A percentile compares a stretch with the other conserved stretches of the same genome.
Conservation (phyloP, 176 grass and related monocot genomes). For the Melocanna baccifera region DNA sequence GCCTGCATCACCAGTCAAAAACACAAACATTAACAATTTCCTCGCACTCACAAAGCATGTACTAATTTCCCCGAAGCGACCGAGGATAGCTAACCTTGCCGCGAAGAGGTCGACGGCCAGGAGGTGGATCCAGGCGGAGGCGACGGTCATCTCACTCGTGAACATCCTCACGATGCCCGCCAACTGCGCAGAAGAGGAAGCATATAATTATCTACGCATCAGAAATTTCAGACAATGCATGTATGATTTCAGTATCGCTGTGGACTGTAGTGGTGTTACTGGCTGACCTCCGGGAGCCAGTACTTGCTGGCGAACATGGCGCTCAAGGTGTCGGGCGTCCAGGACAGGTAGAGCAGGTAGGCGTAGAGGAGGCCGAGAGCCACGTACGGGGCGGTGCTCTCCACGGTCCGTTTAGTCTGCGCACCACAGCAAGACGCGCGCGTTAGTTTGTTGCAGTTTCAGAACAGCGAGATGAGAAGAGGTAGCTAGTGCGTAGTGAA, state of each 20-base stretch:
- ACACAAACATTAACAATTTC: not conserved
- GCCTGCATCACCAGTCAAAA: slow-evolving; percentile 48
- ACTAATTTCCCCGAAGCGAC: not conserved
- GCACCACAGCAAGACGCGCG: not conserved
- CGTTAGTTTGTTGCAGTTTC: not conserved
- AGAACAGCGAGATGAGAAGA: not conserved
- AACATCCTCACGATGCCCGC: slow-evolving; percentile 81
- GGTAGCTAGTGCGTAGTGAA: too few species aligned
- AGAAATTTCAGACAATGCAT: not conserved
- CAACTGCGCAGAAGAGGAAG: slow-evolving; percentile 40
- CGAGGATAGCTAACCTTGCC: slow-evolving; percentile 46
- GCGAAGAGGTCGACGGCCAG: slow-evolving; percentile 90
- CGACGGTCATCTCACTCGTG: slow-evolving; percentile 76
- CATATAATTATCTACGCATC: not conserved
- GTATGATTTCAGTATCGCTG: not conserved
- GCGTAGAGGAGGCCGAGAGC: slow-evolving; percentile 70
- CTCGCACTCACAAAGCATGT: not conserved
- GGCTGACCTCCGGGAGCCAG: slow-evolving; percentile 82
- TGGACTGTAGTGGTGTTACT: not conserved
- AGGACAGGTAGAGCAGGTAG: slow-evolving; percentile 86
- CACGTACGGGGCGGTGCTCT: slow-evolving; percentile 79
- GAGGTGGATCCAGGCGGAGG: slow-evolving; percentile 98
- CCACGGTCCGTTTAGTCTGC: slow-evolving; percentile 77
- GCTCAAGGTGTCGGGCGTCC: slow-evolving; percentile 76
- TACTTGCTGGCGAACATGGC: slow-evolving; percentile 95